phyloP scores from a whole-genome alignment of 169 alveolate species.

The Plasmodium malariae region DNA sequence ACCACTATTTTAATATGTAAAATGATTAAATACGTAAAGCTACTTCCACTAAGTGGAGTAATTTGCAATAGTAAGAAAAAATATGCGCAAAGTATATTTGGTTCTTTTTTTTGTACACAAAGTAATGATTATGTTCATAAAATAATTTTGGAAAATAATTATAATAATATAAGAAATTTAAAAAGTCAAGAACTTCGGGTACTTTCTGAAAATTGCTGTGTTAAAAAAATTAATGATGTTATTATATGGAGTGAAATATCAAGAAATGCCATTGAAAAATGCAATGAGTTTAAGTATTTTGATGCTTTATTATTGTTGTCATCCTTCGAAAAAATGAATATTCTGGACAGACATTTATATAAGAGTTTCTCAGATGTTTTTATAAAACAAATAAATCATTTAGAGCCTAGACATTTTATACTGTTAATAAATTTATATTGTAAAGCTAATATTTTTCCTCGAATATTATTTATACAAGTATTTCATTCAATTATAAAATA shows the following conservation, averaged over 20 bases:
- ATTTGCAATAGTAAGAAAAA: too few relatives aligned
- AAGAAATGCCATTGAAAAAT: slow-evolving; percentile 74
- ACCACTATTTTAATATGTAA: too few relatives aligned
- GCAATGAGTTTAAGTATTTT: slow-evolving; percentile 83
- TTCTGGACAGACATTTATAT: slow-evolving; percentile 78
- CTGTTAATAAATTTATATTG: slow-evolving; percentile 80
- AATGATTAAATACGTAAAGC: too few relatives aligned
- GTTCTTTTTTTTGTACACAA: too few relatives aligned
- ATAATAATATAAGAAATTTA: slow-evolving; percentile 71
- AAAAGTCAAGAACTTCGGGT: slow-evolving; percentile 81
- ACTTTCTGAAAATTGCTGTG: slow-evolving; percentile 78
- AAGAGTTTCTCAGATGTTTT: slow-evolving; percentile 79
- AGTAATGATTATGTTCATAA: too few relatives aligned
- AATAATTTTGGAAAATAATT: slow-evolving; percentile 32
- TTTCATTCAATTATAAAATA: slow-evolving; percentile 80
- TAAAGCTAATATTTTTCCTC: slow-evolving; percentile 80
- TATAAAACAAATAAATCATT: slow-evolving; percentile 78
- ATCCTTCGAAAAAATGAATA: slow-evolving; percentile 79
- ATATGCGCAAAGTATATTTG: too few relatives aligned
- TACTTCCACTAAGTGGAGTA: too few relatives aligned
- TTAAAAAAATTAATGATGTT: slow-evolving; percentile 77
- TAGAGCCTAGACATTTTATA: slow-evolving; percentile 83
- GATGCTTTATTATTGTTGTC: slow-evolving; percentile 80
- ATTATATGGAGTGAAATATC: slow-evolving; percentile 85
- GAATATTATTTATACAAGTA: slow-evolving; percentile 81